Evolutionary conservation across 2,329 filamentous ascomycete species (phyloP), one percentile per base, ranked within the genome.

Genomic region (Thelonectria blattea): DNA sequence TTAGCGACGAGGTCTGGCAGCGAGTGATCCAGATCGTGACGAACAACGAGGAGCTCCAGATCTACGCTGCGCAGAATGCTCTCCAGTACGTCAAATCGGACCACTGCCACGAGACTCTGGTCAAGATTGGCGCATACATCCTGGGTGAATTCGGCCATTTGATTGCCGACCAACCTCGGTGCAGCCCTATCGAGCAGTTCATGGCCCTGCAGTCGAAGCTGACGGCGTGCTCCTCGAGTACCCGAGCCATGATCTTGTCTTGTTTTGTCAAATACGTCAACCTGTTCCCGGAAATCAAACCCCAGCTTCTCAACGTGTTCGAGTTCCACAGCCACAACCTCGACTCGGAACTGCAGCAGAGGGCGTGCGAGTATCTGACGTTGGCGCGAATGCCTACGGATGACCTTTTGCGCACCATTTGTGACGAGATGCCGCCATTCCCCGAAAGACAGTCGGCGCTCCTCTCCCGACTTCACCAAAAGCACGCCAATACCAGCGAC

Each of bases 1-100:
- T 99, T 68, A 98, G 94, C 76, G 96, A 99, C 65, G 95, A 99
- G 78, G 95, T 99, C 17, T 99, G 95, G 95, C 95, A 99, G 75
- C 89, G 95, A 69, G 94, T 99, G 57, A 97, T 97, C 64, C 95
- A 99, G 75, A 98, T 99, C 69, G 93, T 98, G 60, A 98, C 95
- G 56, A 99, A 99, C 81, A 99, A 99, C 76, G 95, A 99, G 76
- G 94, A 98, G 75, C 84, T 99, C 11, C 95, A 99, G 77, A 90
- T 97, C 0, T 99, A 99, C 74, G 95, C 95, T 1, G 93, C 95
- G 5, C 92, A 96, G 73, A 96, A 96, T 69, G 93, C 95, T 20
- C 80, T 99, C 42, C 90, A 94, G 67, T 97, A 98, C 72, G 84
- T 97, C 75, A 97, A 97, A 76, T 88, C 89, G 17, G 92, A 97